Evolutionary conservation across 1,139 yeast genomes (phyloP), one percentile per base, ranked within the genome.

Genomic region (Spathaspora sp.): DNA sequence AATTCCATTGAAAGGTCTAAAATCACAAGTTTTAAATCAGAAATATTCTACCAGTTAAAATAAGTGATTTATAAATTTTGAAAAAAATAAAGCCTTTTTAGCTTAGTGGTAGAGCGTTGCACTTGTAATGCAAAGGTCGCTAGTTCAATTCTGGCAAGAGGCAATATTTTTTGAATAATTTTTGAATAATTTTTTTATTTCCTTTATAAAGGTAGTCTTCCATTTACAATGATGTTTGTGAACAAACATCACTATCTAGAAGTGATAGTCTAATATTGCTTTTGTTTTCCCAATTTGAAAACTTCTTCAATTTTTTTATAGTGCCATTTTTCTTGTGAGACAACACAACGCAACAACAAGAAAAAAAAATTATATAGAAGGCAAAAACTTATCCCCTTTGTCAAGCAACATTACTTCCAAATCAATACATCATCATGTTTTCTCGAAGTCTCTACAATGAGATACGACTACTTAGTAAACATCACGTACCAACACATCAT

Each of bases 81-180:
- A 24, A 42, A 42, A 38, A 46, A 50, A 44, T 43, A 37, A 24
- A 18, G 89, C 89, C 89, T 76, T 78, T 76, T 84, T 85, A 85
- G 91, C 90, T 85, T 84, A 85, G 91, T 84, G 91, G 91, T 85
- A 85, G 89, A 85, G 91, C 91, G 90, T 84, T 84, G 89, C 90
- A 85, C 90, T 84, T 85, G 90, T 84, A 84, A 85, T 85, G 91
- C 90, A 84, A 84, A 84, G 91, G 88, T 85, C 91, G 86, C 87
- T 83, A 86, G 90, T 85, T 85, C 90, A 84, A 85, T 83, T 84
- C 91, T 86, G 91, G 88, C 87, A 84, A 81, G 86, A 73, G 89
- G 89, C 89, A 83, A 2, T 53, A n/a, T 58, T 54, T 56, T 61
- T 64, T 59, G 52, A 24, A 11, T 25, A 20, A 20, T 20, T 20